Evolutionary conservation across 2,329 filamentous ascomycete species (phyloP), one percentile per base, ranked within the genome.

Genomic region (Colletotrichum incanum): DNA sequence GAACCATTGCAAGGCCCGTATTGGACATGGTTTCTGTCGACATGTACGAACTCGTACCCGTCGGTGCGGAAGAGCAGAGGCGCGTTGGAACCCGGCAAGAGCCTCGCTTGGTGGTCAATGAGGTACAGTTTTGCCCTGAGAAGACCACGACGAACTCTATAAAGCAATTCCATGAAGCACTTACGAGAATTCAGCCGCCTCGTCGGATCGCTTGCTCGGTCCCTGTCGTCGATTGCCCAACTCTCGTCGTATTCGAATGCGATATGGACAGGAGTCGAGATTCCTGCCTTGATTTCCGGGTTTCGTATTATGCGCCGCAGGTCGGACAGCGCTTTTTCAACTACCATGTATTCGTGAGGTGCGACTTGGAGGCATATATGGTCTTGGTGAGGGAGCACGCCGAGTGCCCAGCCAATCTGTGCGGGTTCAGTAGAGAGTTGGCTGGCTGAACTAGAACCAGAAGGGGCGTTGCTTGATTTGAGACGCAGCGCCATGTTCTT

Each of bases 1-100:
- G 45, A 1, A 23, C 1, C 16, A 14, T 3, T 2, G 1, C 3
- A 11, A 2, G 1, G 11, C 12, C 54, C 31, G 12, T 28, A n/a
- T 9, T 31, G 18, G 18, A 8, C 28, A n/a, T 23, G 11, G 9
- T 9, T 2, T 8, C n/a, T 39, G 20, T 39, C 34, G 12, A 7
- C 31, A 7, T 37, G 4, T 20, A 12, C 3, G n/a, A 39, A 16
- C 4, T 8, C 6, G 20, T 39, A 56, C 14, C 20, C 20, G 5
- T 23, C n/a, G 34, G 18, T 20, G 20, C n/a, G 31, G 12, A 37
- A 37, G 20, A 56, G 28, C 4, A 12, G 4, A 14, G 20, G 54
- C n/a, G 54, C 31, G 16, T 2, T 9, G 1, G 8, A 31, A 28
- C 34, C 52, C 5, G 31, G 31, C 52, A 9, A 7, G 18, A 39